These are phyloP conservation scores for Hortaea sp. DNA, from an alignment of 2,329 filamentous ascomycete species.

Conservation along the genomic window DNA sequence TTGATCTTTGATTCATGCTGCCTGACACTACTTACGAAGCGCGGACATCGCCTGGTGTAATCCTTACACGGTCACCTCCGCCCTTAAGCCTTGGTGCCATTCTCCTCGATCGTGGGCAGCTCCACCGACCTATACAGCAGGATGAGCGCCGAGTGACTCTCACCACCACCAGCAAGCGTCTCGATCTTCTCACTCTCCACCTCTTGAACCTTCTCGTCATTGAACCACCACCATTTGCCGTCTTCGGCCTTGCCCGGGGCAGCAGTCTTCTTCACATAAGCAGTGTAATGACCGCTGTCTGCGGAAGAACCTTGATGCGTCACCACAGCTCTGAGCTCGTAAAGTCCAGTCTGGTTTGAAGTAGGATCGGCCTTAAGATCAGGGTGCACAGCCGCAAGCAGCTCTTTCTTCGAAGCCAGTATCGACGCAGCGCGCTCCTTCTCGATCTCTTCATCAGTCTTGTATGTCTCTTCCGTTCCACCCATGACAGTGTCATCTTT, in stretches of 20 bases:
- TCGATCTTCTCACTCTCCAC: conserved; percentile 87
- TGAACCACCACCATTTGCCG: conserved; percentile 99
- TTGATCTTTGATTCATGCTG: no score
- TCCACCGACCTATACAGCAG: conserved; percentile 67
- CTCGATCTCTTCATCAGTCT: conserved; percentile 89
- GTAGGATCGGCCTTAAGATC: conserved; percentile 67
- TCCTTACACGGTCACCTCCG: neutral
- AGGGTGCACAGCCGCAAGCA: conserved; percentile 66
- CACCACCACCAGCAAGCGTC: conserved; percentile 70
- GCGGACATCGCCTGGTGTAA: no score
- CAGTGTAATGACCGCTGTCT: conserved; percentile 95
- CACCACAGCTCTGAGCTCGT: conserved; percentile 86
- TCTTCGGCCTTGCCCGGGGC: conserved; percentile 77
- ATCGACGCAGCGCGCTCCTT: conserved; percentile 70
- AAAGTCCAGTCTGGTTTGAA: conserved; percentile 86
- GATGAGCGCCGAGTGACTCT: conserved; percentile 74
- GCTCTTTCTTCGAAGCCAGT: conserved; percentile 74
- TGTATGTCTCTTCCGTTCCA: conserved; percentile 67
- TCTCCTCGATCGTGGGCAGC: conserved; percentile 38
- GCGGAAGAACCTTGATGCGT: conserved; percentile 95
- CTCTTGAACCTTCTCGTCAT: conserved; percentile 93
- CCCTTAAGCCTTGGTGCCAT: conserved; percentile 2
- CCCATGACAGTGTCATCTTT: conserved; percentile 62
- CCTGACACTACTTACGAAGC: no score
- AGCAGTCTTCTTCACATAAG: conserved; percentile 88